phyloP scores from a whole-genome alignment of 1,284 basidiomycete species.

The Pseudozyma pruni region DNA sequence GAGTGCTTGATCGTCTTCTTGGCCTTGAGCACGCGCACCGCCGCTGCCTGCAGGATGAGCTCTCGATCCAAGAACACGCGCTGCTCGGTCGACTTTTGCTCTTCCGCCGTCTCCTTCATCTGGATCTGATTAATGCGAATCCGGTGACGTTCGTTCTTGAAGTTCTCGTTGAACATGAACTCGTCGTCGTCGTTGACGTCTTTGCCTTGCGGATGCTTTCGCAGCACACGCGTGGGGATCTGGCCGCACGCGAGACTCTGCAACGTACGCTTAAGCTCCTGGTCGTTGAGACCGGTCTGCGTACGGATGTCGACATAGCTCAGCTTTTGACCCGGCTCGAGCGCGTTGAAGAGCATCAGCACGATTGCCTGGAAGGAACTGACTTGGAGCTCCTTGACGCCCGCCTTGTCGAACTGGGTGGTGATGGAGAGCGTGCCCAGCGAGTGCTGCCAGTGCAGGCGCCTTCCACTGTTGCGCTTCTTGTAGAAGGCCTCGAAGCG shows the following conservation, averaged over 20 bases:
- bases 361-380: conserved; percentile 89
- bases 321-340: conserved; percentile 70
- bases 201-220: conserved; percentile 80
- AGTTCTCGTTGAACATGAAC: conserved; percentile 84
- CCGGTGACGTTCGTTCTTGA: conserved; percentile 81
- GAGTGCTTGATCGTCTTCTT: conserved; percentile 61
- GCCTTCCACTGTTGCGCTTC: conserved; percentile 59
- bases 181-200: conserved; percentile 82
- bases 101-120: conserved; percentile 88
- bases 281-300: conserved; percentile 74
- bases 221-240: conserved; percentile 79
- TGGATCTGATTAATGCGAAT: conserved; percentile 97
- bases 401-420: conserved; percentile 70
- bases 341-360: conserved; percentile 86
- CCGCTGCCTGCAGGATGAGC: conserved; percentile 87
- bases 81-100: conserved; percentile 82
- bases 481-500: conserved; percentile 61
- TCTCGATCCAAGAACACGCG: conserved; percentile 88
- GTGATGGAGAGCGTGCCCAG: conserved; percentile 59
- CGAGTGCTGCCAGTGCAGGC: conserved; percentile 65
- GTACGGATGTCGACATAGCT: conserved; percentile 78
- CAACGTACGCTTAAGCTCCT: conserved; percentile 81
- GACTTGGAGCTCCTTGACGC: conserved; percentile 86
- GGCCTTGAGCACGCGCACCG: conserved; percentile 70
- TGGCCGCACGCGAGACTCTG: conserved; percentile 92